Percentiles rank a stretch among this genome's conserved stretches.
These are phyloP conservation scores for Onygena corvina DNA, from an alignment of 2,329 filamentous ascomycete species.

Conservation along the genomic window DNA sequence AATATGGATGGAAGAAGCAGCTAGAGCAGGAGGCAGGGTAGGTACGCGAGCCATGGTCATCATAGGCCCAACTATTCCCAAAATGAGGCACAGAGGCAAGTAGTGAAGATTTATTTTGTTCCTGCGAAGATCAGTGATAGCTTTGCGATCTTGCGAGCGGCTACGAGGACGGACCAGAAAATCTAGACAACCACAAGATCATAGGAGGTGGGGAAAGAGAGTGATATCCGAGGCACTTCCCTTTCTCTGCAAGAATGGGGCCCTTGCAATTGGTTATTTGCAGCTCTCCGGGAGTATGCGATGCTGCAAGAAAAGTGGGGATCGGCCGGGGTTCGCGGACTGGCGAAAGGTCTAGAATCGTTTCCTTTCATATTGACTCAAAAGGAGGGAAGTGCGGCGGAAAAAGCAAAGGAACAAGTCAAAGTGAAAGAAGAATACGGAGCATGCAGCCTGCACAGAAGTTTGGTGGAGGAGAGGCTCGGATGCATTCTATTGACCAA, in stretches of 20 bases:
- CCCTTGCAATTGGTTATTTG: no score
- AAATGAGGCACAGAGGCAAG: no score
- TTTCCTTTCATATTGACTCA: neutral
- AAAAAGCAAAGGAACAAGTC: neutral
- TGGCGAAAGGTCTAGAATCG: neutral
- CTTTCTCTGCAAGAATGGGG: neutral
- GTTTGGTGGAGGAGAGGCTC: no score
- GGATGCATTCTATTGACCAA: no score
- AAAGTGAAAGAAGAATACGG: neutral
- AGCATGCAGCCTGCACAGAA: no score
- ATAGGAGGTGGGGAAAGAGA: neutral
- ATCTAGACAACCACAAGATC: neutral
- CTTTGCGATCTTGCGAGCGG: neutral
- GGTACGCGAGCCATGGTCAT: no score
- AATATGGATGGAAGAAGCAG: no score
- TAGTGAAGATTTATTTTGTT: no score
- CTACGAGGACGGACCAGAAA: neutral
- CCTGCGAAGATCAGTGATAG: conserved; percentile 1
- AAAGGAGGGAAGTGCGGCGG: neutral
- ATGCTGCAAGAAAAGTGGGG: no score
- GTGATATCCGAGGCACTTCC: neutral
- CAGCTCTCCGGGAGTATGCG: neutral
- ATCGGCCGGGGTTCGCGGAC: neutral
- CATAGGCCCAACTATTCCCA: no score
- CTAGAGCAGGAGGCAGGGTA: no score